phyloP scores from a whole-genome alignment of 2,329 filamentous ascomycete species.

The Fusarium cicatricum region DNA sequence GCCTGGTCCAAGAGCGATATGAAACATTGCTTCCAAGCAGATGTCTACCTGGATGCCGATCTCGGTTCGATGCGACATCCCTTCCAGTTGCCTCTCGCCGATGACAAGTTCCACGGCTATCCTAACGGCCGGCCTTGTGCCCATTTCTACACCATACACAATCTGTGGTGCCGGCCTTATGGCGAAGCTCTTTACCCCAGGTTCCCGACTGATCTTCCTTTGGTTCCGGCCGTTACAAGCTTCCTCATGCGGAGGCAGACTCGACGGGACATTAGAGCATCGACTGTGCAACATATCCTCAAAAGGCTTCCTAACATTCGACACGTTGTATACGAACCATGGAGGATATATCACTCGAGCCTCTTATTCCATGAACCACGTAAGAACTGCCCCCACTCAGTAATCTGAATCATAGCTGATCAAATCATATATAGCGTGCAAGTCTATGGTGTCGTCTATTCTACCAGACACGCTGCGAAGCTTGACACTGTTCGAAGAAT shows the following conservation, averaged over 20 bases:
- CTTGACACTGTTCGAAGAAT: slow-evolving; percentile 6
- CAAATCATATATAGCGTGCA: background rate
- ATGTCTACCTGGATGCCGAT: background rate
- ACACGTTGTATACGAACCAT: background rate
- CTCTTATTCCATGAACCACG: background rate
- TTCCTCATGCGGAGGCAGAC: slow-evolving; percentile 2
- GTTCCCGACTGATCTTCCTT: background rate
- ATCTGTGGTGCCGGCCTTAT: background rate
- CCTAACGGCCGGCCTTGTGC: background rate
- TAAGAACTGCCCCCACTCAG: background rate
- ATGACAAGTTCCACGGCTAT: background rate
- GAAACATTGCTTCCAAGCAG: background rate
- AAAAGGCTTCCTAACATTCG: background rate
- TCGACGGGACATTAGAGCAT: background rate
- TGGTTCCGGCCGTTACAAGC: background rate
- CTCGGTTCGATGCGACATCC: background rate
- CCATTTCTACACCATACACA: background rate
- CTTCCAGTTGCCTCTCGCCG: background rate
- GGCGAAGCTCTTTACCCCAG: background rate
- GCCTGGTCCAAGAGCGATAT: background rate
- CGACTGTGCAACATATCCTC: background rate
- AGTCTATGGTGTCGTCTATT: background rate
- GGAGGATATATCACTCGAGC: background rate
- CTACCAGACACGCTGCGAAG: background rate
- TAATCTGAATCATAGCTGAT: background rate